Evolutionary conservation across 2,329 filamentous ascomycete species (phyloP).

Genomic region (Anthostomella pinea): DNA sequence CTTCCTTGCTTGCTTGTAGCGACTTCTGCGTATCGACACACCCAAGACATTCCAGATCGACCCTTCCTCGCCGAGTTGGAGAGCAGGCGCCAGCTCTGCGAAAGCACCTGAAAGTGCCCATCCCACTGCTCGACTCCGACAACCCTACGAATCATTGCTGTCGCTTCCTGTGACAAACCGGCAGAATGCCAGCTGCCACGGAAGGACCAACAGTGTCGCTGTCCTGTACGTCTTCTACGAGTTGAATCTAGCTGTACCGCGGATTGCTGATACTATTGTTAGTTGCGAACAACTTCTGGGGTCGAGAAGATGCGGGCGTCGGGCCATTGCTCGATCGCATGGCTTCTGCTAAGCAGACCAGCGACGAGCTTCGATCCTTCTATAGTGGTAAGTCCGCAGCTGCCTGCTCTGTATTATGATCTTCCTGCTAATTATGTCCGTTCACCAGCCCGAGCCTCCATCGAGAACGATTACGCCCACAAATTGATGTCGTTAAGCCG

Average conservation of each 20-base stretch:
- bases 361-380: conserved; percentile 89
- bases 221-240: conserved; percentile 24
- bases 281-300: conserved; percentile 99
- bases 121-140: too few species aligned
- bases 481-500: conserved; percentile 83
- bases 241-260: background rate
- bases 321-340: conserved; percentile 88
- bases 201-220: conserved; percentile 26
- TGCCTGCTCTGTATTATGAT: background rate
- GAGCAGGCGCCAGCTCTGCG: background rate
- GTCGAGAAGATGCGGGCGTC: conserved; percentile 96
- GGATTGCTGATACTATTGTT: conserved; percentile 22
- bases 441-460: conserved; percentile 73
- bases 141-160: background rate
- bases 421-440: conserved; percentile 3
- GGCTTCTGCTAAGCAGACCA: conserved; percentile 89
- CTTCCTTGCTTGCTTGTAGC: background rate
- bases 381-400: conserved; percentile 62
- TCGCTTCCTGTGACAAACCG: background rate
- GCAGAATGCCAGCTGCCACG: conserved; percentile 19
- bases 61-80: background rate
- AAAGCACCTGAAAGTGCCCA: too few species aligned
- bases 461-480: conserved; percentile 94
- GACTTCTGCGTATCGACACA: background rate
- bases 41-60: background rate